phyloP scores from a whole-genome alignment of 495 filamentous ascomycete genomes.

The Letharia columbiana region DNA sequence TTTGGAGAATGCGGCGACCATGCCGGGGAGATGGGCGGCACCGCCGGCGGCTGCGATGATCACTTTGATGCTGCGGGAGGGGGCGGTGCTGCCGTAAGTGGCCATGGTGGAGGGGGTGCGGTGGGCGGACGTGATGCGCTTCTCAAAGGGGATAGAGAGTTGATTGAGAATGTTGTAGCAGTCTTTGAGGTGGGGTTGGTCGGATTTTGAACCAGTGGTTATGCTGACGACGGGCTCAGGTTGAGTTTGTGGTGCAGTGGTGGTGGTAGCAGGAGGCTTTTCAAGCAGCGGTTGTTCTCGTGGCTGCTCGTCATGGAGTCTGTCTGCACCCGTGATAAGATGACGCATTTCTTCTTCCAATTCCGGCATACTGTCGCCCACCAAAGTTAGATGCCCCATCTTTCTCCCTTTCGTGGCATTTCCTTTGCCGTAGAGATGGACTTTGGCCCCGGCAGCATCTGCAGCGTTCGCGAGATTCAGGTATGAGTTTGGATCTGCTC shows the following conservation, averaged over 20 bases:
- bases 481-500: conserved; percentile 60
- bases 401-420: conserved; percentile 78
- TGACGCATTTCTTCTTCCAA: conserved; percentile 62
- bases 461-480: conserved; percentile 55
- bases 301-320: conserved; percentile 43
- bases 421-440: conserved; percentile 91
- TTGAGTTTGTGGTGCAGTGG: conserved; percentile 12
- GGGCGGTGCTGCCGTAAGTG: conserved; percentile 60
- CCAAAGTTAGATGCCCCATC: conserved; percentile 87
- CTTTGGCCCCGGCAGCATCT: conserved; percentile 47
- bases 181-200: conserved; percentile 68
- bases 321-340: conserved; percentile 54
- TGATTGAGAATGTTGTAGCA: conserved; percentile 67
- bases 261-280: neutral
- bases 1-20: conserved; percentile 76
- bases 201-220: conserved; percentile 93
- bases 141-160: conserved; percentile 65
- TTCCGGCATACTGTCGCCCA: conserved; percentile 57
- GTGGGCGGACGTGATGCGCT: conserved; percentile 89
- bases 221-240: conserved; percentile 62
- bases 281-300: neutral
- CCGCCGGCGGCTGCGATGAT: conserved; percentile 95
- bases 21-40: conserved; percentile 87
- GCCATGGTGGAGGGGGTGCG: conserved; percentile 83
- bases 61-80: conserved; percentile 64